phyloP scores from a whole-genome alignment of 1,139 yeast genomes.

The Lodderomyces margitis region DNA sequence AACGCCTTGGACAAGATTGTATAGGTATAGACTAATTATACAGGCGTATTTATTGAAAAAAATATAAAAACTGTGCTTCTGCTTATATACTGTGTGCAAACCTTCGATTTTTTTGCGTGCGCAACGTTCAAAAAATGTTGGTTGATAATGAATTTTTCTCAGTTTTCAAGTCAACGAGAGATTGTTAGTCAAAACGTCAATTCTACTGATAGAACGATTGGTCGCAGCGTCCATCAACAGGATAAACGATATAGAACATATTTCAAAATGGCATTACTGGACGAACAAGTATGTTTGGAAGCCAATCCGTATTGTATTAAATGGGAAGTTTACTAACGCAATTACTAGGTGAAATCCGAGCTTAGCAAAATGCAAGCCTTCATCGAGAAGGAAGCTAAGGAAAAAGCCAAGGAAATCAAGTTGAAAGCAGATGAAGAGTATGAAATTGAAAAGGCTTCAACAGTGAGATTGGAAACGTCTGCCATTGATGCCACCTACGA shows the following conservation, averaged over 20 bases:
- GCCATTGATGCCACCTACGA: conserved; percentile 82
- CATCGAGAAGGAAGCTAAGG: conserved; percentile 98
- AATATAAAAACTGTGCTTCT: no score
- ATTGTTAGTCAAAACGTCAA: no score
- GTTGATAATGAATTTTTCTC: background rate
- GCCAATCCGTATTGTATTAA: background rate
- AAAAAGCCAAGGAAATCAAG: conserved; percentile 94
- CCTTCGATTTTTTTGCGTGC: background rate
- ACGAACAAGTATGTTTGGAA: conserved; percentile 42
- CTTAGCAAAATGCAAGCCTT: conserved; percentile 97
- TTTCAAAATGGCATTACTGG: conserved; percentile 41
- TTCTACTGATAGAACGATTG: background rate
- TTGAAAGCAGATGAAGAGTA: conserved; percentile 98
- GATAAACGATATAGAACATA: conserved; percentile 3
- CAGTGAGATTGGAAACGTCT: conserved; percentile 89
- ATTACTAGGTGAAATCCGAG: conserved; percentile 82
- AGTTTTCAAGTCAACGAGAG: background rate
- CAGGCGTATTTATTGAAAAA: background rate
- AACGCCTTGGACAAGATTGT: conserved; percentile 49
- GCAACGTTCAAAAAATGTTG: background rate
- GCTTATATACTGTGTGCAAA: background rate
- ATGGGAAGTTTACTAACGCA: conserved; percentile 10
- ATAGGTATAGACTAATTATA: background rate
- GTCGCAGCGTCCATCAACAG: conserved; percentile 1
- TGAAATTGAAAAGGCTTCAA: conserved; percentile 93